These are phyloP conservation scores for Botrytis fragariae DNA, from an alignment of 2,329 filamentous ascomycete species.

Conservation along the genomic window DNA sequence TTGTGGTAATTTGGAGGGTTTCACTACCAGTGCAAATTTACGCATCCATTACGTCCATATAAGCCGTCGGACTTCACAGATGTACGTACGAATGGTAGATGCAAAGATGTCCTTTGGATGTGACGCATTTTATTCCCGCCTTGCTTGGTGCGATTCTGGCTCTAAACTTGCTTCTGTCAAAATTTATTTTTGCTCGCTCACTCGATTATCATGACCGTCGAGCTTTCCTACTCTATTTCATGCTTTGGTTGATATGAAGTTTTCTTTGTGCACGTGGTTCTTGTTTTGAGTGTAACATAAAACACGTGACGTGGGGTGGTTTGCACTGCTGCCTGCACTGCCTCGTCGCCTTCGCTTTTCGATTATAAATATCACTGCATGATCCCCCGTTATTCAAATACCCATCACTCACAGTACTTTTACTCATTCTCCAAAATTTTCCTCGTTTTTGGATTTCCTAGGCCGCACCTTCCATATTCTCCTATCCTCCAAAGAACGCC, in stretches of 20 bases:
- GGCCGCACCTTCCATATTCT: not conserved
- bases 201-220: not conserved
- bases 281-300: not conserved
- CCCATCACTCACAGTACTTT: not conserved
- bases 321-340: constrained; percentile 3
- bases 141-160: not conserved
- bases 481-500: not conserved
- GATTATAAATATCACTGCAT: not conserved
- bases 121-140: no score
- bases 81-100: not conserved
- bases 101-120: not conserved
- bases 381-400: not conserved
- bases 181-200: not conserved
- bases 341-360: not conserved
- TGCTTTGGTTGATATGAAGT: not conserved
- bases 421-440: not conserved
- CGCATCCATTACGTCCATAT: not conserved
- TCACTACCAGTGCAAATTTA: not conserved
- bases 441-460: not conserved
- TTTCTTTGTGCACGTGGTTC: not conserved
- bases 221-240: not conserved
- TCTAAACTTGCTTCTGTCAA: not conserved
- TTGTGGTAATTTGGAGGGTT: not conserved
- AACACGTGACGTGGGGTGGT: not conserved
- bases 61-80: not conserved